Base-by-base conservation (phyloP, 768 basidiomycete genomes). In the Suillus subluteus region DNA sequence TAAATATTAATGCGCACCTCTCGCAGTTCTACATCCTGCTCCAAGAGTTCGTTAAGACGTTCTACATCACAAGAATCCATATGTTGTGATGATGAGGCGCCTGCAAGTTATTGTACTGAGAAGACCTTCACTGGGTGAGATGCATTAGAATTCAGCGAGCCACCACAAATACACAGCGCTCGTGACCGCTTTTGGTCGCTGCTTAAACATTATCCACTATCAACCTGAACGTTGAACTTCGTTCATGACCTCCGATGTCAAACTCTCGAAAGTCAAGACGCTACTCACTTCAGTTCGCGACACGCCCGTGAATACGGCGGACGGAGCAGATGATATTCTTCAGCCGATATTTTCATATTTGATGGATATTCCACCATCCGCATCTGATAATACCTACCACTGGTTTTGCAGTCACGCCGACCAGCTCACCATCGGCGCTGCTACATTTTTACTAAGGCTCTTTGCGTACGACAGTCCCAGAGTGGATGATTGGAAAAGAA, bases 361-460 rank as follows among this genome's bases (percentile, higher is more conserved):
- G 12, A 84, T 90, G 77, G 77, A 75, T 23, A 78, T 82, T 0
- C 78, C 81, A 4, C 76, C 79, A 59, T 74, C 76, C 56, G 69
- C 78, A 40, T 73, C 75, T 54, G 82, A 83, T 59, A 76, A 79
- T 40, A 68, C 67, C 38, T 66, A 84, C 63, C 95, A 98, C 72
- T 96, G 94, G 94, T 96, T 91, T 75, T 98, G 96, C 76, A 75
- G 79, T 37, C 82, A 84, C 44, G 90, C 89, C 4, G 79, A 85
- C 40, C 74, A 82, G 11, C 79, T 86, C 41, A 88, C 86, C 0
- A 76, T 84, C 11, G 89, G 87, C 66, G 87, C 90, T 2, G 94
- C 96, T 0, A 88, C 88, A 0, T 98, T 96, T 78, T 83, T 94
- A 59, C 80, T 97, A 44, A 87, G 95, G 62, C 77, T 98, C 46